Conservation (phyloP, 306 rosid genomes). For the Cicer pinnatifidum region DNA sequence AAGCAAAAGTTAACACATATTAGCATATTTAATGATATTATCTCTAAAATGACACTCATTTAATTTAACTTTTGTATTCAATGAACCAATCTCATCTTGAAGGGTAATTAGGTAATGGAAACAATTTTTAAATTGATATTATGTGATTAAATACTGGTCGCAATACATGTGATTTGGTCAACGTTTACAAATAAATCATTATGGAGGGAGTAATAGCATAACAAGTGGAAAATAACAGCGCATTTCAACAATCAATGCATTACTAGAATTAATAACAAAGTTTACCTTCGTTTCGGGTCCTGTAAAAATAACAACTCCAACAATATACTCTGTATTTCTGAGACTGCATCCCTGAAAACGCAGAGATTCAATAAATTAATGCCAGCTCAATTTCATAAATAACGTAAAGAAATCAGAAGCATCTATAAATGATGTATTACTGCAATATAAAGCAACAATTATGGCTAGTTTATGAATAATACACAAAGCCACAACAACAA, state of each 20-base stretch:
- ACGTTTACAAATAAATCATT: background rate
- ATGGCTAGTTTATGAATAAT: slow-evolving; percentile 24
- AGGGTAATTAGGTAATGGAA: no score
- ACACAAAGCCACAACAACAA: slow-evolving; percentile 34
- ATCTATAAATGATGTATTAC: slow-evolving; percentile 15
- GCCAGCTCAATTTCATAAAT: slow-evolving; percentile 30
- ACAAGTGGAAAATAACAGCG: slow-evolving; percentile 11
- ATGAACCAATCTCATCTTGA: no score
- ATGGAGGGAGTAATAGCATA: background rate
- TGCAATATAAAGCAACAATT: slow-evolving; percentile 25
- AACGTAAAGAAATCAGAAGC: slow-evolving; percentile 22
- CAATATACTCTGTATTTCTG: slow-evolving; percentile 91
- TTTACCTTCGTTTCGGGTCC: slow-evolving; percentile 96
- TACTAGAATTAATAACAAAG: slow-evolving; percentile 20
- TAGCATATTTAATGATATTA: no score
- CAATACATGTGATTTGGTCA: background rate
- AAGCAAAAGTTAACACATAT: no score
- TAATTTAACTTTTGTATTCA: no score
- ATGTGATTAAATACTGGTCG: background rate
- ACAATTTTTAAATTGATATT: no score
- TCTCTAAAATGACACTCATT: no score
- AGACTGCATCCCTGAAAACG: slow-evolving; percentile 94
- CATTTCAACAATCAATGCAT: slow-evolving; percentile 26
- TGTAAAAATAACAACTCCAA: slow-evolving; percentile 87
- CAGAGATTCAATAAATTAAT: slow-evolving; percentile 40